phyloP scores from a whole-genome alignment of 2,329 filamentous ascomycete species.

The Cladobotryum mycophilum region DNA sequence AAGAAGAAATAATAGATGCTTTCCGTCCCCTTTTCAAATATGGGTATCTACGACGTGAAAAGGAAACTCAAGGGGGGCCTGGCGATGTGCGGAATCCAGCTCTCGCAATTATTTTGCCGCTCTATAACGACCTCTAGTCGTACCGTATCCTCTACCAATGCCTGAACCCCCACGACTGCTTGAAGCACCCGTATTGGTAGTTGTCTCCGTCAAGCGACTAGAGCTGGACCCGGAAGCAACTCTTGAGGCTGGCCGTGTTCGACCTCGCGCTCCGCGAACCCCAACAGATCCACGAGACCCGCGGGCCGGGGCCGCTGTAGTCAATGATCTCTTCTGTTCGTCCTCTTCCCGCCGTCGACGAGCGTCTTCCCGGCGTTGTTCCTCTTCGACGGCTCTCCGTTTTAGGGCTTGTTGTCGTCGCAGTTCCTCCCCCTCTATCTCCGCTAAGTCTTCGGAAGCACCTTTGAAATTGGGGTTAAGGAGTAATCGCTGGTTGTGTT shows the following conservation, averaged over 20 bases:
- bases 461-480: conserved; percentile 87
- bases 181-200: conserved; percentile 20
- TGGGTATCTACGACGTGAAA: conserved; percentile 25
- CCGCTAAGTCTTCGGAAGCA: conserved; percentile 76
- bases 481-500: conserved; percentile 91
- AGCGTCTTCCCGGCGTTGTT: conserved; percentile 67
- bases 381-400: conserved; percentile 69
- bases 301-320: conserved; percentile 22
- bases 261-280: conserved; percentile 14
- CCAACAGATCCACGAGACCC: conserved; percentile 21
- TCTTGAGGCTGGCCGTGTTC: conserved; percentile 19
- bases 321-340: conserved; percentile 34
- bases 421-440: conserved; percentile 74
- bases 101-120: conserved; percentile 21
- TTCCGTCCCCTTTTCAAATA: neutral
- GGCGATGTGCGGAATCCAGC: neutral
- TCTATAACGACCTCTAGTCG: conserved; percentile 28
- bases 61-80: conserved; percentile 1
- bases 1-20: conserved; percentile 49
- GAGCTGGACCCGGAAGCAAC: conserved; percentile 22
- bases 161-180: conserved; percentile 29
- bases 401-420: conserved; percentile 71
- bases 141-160: conserved; percentile 29
- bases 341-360: conserved; percentile 58
- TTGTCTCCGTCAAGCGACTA: conserved; percentile 17